Percentiles rank a stretch among this genome's conserved stretches.
Evolutionary conservation across 1,139 yeast genomes (phyloP).

Genomic region (Torulaspora globosa): DNA sequence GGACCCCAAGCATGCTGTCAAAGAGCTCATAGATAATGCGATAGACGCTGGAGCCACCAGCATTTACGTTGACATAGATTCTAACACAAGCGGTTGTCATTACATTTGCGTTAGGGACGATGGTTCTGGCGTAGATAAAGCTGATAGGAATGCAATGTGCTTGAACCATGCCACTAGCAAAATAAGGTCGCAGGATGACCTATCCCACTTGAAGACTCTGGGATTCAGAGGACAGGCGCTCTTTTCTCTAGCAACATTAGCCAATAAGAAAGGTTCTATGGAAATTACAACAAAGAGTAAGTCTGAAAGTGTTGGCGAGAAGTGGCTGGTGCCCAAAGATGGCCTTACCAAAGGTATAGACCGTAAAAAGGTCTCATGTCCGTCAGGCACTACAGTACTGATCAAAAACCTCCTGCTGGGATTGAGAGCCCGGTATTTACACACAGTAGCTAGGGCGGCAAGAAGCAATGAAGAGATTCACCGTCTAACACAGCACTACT

Average conservation of each 20-base stretch:
- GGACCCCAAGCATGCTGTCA: conserved; percentile 46
- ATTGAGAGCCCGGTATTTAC: conserved; percentile 39
- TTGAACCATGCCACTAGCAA: conserved; percentile 62
- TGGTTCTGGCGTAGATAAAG: conserved; percentile 56
- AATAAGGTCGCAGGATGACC: conserved; percentile 42
- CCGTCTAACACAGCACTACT: conserved; percentile 34
- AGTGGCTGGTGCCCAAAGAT: conserved; percentile 38
- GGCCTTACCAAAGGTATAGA: conserved; percentile 33
- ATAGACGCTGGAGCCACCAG: conserved; percentile 57
- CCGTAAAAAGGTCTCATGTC: conserved; percentile 27
- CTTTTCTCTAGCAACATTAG: conserved; percentile 50
- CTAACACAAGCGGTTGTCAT: conserved; percentile 51
- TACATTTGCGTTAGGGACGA: conserved; percentile 59
- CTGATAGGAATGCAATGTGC: conserved; percentile 50
- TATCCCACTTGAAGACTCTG: conserved; percentile 43
- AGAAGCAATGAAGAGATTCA: conserved; percentile 32
- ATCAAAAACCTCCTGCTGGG: conserved; percentile 37
- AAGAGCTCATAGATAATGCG: conserved; percentile 66
- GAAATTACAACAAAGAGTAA: conserved; percentile 37
- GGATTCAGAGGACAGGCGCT: conserved; percentile 77
- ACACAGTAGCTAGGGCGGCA: conserved; percentile 31
- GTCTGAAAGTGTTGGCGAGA: conserved; percentile 36
- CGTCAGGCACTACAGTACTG: conserved; percentile 40
- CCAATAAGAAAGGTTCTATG: conserved; percentile 34
- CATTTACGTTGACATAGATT: conserved; percentile 53